Base-by-base conservation (phyloP, 306 rosid genomes). In the Begonia peltatifolia region DNA sequence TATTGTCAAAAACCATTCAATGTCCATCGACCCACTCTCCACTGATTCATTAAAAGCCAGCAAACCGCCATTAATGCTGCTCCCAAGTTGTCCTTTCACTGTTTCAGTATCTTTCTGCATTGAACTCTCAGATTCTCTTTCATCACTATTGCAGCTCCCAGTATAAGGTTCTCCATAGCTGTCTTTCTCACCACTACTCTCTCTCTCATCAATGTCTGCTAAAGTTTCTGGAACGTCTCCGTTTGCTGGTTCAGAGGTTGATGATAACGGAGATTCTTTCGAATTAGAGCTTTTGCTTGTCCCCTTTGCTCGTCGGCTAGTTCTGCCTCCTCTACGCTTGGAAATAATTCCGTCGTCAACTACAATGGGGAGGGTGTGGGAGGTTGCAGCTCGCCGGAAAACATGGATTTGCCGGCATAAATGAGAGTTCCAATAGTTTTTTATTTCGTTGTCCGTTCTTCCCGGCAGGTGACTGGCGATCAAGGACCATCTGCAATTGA, bases 371-470 rank as follows among this genome's bases (percentile, higher is more conserved):
- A 4, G 52, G 62, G 1, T 23, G 6, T 2, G 9, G 38, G 38
- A 30, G 38, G 9, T 30, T 30, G 38, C 38, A 30, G 9, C 38
- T 30, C 15, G 0, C 16, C 63, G 59, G 60, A 75, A 63, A 10
- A 58, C 76, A 58, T 63, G 68, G 9, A 79, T 60, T 69, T 76
- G 80, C 12, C 97, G 69, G 41, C 93, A 75, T 59, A 88, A 30
- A 42, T 88, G 89, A 9, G 95, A 82, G 46, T 88, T 88, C 97
- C 97, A 88, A 36, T 88, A 78, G 46, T 88, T 88, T 15, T 88
- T 88, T 13, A 88, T 84, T 58, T 88, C 97, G 61, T 88, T 88
- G 73, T 88, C 97, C 3, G 97, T 88, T 82, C 97, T 74, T 13
- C 97, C 97, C 0, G 89, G 79, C 53, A 88, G 53, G 30, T 88